These are phyloP conservation scores for Picochlorum sp. DNA, from an alignment of 139 green algal genomes.

Conservation along the genomic window DNA sequence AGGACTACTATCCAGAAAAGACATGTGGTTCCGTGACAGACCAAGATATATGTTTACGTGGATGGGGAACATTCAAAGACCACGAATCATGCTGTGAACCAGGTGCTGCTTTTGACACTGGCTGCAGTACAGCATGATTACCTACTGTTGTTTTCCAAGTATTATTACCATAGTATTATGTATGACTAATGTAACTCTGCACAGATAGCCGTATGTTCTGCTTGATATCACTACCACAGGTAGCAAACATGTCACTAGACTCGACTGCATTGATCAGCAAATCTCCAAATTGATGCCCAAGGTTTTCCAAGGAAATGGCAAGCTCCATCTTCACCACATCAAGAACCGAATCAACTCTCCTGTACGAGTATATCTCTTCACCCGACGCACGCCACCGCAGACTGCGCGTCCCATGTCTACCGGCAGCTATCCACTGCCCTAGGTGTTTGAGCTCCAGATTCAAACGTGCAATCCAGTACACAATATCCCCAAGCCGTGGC, in stretches of 20 bases:
- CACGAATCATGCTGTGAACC: constrained; percentile 18
- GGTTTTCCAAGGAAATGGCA: background rate
- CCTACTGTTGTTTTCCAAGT: background rate
- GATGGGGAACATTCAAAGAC: constrained; percentile 17
- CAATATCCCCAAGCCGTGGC: constrained; percentile 11
- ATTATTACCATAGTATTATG: background rate
- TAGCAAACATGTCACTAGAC: background rate
- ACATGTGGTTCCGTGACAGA: constrained; percentile 13
- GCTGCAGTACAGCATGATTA: constrained; percentile 4
- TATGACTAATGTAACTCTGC: no score
- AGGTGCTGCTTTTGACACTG: constrained; percentile 11
- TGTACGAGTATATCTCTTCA: constrained; percentile 1
- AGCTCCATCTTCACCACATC: constrained; percentile 5
- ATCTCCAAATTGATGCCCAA: background rate
- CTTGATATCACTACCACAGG: no score
- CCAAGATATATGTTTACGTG: constrained; percentile 10
- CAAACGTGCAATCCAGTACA: constrained; percentile 2
- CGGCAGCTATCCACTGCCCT: background rate
- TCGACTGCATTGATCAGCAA: background rate
- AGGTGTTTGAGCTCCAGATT: background rate
- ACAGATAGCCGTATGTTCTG: no score
- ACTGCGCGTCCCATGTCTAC: constrained; percentile 10
- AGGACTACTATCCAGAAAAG: constrained; percentile 10
- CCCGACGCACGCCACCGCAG: constrained; percentile 17
- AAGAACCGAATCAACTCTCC: background rate